Evolutionary conservation across 805 yeast genomes (phyloP).

Genomic region (Candida ficus): DNA sequence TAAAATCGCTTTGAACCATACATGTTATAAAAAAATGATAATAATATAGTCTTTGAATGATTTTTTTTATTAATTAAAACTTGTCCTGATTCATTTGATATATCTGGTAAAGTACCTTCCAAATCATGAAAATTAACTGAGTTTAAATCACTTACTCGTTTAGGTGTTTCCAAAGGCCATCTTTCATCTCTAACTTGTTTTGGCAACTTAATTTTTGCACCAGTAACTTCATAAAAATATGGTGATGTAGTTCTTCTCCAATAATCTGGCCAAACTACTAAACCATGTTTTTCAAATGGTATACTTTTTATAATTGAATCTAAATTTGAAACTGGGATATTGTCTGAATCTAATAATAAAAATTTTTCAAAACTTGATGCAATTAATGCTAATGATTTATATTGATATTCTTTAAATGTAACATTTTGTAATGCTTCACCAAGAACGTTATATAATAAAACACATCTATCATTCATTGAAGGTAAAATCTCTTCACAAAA

Average conservation of each 20-base stretch:
- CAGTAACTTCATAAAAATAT: conserved; percentile 59
- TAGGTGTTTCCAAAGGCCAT: conserved; percentile 30
- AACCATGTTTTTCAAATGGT: conserved; percentile 44
- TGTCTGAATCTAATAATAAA: conserved; percentile 70
- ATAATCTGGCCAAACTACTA: conserved; percentile 74
- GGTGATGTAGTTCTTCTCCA: conserved; percentile 82
- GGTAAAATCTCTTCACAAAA: conserved; percentile 62
- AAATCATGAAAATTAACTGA: conserved; percentile 48
- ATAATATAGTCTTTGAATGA: conserved; percentile 52
- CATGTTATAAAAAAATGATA: conserved; percentile 59
- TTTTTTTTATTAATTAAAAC: conserved; percentile 50
- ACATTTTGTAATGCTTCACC: conserved; percentile 34
- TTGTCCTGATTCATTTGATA: conserved; percentile 67
- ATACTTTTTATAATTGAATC: conserved; percentile 48
- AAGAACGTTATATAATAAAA: conserved; percentile 54
- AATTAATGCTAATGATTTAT: conserved; percentile 63
- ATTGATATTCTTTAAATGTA: conserved; percentile 58
- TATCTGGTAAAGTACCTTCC: conserved; percentile 57
- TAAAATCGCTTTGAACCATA: conserved; percentile 62
- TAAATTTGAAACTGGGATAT: conserved; percentile 59
- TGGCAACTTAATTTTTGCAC: conserved; percentile 36
- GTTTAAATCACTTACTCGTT: too few relatives aligned
- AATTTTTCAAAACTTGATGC: conserved; percentile 71
- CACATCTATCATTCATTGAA: conserved; percentile 57
- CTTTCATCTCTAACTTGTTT: conserved; percentile 20